phyloP scores from a whole-genome alignment of 495 filamentous ascomycete species.

The Penicillium ochrochloron region DNA sequence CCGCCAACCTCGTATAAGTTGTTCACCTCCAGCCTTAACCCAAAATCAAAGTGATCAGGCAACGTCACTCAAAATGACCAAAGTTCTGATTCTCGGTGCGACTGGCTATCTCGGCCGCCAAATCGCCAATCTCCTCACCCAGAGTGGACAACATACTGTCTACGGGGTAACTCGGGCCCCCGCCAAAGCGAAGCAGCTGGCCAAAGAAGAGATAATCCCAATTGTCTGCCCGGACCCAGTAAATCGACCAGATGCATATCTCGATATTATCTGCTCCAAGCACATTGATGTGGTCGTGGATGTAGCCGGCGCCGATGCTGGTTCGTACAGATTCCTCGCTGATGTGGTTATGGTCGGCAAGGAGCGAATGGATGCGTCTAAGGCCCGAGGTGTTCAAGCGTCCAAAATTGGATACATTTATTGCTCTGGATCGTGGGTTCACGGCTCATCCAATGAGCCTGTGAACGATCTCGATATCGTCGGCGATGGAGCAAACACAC shows the following conservation, averaged over 20 bases:
- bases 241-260: slow-evolving; percentile 2
- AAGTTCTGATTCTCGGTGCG: slow-evolving; percentile 17
- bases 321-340: slow-evolving; percentile 6
- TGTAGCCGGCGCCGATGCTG: slow-evolving; percentile 9
- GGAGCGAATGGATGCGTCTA: neutral
- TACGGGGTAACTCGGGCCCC: slow-evolving; percentile 53
- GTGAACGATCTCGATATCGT: slow-evolving; percentile 18
- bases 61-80: slow-evolving; percentile 83
- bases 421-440: slow-evolving; percentile 21
- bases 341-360: neutral
- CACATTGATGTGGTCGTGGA: slow-evolving; percentile 16
- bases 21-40: neutral
- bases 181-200: slow-evolving; percentile 11
- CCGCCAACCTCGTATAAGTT: neutral
- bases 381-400: neutral
- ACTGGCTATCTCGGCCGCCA: slow-evolving; percentile 61
- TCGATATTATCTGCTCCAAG: slow-evolving; percentile 9
- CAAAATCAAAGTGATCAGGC: neutral
- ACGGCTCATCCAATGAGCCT: slow-evolving; percentile 6
- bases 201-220: slow-evolving; percentile 14
- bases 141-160: slow-evolving; percentile 41
- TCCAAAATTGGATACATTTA: slow-evolving; percentile 17
- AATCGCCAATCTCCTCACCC: slow-evolving; percentile 35
- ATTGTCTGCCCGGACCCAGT: slow-evolving; percentile 11
- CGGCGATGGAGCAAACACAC: neutral